phyloP scores from a whole-genome alignment of 805 yeast genomes.

The Saturnispora sekii region DNA sequence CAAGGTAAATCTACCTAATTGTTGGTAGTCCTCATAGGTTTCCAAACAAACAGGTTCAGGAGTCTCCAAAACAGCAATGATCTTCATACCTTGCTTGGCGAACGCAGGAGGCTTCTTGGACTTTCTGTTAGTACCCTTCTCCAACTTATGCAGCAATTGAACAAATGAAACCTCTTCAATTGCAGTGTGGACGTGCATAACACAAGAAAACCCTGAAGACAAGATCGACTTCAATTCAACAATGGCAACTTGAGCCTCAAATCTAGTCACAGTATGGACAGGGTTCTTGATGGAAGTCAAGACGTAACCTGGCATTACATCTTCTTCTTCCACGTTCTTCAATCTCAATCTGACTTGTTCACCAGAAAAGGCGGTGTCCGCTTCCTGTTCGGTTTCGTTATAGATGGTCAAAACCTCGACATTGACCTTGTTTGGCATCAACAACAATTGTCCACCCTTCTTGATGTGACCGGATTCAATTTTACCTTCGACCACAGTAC shows the following conservation, averaged over 20 bases:
- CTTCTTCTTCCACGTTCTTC: slow-evolving; percentile 97
- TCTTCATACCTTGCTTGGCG: slow-evolving; percentile 98
- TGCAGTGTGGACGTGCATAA: slow-evolving; percentile 98
- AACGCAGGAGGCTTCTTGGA: slow-evolving; percentile 96
- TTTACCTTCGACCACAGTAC: slow-evolving; percentile 97
- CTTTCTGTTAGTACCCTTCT: slow-evolving; percentile 93
- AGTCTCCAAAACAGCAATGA: slow-evolving; percentile 84
- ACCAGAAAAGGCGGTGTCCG: slow-evolving; percentile 84
- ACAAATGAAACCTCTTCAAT: slow-evolving; percentile 87
- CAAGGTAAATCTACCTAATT: slow-evolving; percentile 94
- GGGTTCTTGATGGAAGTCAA: slow-evolving; percentile 81
- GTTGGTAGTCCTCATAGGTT: slow-evolving; percentile 85
- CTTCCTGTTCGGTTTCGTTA: slow-evolving; percentile 94
- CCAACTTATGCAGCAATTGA: slow-evolving; percentile 81
- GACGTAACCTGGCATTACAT: slow-evolving; percentile 83
- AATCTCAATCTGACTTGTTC: slow-evolving; percentile 92
- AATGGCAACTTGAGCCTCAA: slow-evolving; percentile 94
- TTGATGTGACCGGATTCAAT: slow-evolving; percentile 91
- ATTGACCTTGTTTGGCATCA: slow-evolving; percentile 85
- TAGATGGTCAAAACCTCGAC: slow-evolving; percentile 83
- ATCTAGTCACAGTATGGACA: slow-evolving; percentile 79
- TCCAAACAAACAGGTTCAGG: slow-evolving; percentile 88
- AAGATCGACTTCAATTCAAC: slow-evolving; percentile 92
- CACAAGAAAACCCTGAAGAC: slow-evolving; percentile 94
- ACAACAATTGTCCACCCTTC: slow-evolving; percentile 61